Base-by-base conservation (phyloP, 2,329 filamentous ascomycete species). In the Cryphonectria nitschkei region DNA sequence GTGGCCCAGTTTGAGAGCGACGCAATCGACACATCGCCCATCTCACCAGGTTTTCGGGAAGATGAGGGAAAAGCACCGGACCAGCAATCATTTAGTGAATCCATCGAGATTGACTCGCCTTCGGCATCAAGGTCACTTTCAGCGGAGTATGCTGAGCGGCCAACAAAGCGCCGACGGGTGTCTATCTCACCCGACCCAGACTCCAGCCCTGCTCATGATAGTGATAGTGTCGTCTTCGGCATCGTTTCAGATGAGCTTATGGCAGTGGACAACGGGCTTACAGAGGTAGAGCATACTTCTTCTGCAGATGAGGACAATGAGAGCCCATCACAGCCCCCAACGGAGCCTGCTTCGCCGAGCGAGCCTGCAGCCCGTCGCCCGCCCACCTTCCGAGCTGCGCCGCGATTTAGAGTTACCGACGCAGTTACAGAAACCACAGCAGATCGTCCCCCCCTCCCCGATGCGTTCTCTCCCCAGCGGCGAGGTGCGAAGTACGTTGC, bases 381-480 rank as follows among this genome's bases (percentile, higher is more conserved):
- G 1, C 19, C 80, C 3, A 78, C 74, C 1, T 83, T 82, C 71
- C 80, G 77, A 22, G 75, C 73, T 50, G 78, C 80, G 1, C 82
- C 81, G 2, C 81, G 81, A 52, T 83, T 83, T 76, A 82, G 79
- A 63, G 74, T 78, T 65, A 19, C 76, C 37, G 74, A 80, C 60
- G 60, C 69, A 2, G 64, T 70, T 46, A 52, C 70, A 2, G 70
- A 63, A 65, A 16, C 26, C 2, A 72, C 37, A 62, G 76, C 37
- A 63, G 76, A 73, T 43, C 75, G 78, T 39, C 58, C 58, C 4
- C 79, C 77, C 9, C 74, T 80, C 0, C 79, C 81, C 3, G 81
- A 82, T 46, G 77, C 75, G 29, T 83, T 83, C 73, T 83, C 82
- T 6, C 82, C 82, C 1, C 80, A 78, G 50, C 75, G 75, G 11